Evolutionary conservation across 331 rosid genomes (phyloP).

Genomic region (Rosa hybrid): DNA sequence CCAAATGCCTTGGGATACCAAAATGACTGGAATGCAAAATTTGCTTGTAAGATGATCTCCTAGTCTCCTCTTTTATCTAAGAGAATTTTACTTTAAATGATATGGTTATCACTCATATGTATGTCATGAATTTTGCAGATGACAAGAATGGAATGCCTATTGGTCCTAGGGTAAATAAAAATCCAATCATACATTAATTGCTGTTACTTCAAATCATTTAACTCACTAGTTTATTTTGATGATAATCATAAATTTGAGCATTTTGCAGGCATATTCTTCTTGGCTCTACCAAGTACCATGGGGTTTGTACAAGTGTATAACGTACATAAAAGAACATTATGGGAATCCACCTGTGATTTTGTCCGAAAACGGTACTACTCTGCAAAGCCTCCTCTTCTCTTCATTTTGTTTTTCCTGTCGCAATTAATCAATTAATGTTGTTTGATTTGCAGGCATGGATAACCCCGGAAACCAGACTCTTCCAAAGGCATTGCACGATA

Average conservation of each 20-base stretch:
- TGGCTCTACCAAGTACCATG: constrained; percentile 95
- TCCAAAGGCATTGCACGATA: constrained; percentile 59
- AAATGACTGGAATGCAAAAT: constrained; percentile 77
- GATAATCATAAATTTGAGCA: background rate
- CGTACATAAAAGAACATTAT: constrained; percentile 64
- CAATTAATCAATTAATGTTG: background rate
- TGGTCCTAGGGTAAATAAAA: constrained; percentile 64
- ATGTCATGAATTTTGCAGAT: constrained; percentile 45
- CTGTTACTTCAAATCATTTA: constrained; percentile 9
- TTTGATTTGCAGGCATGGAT: constrained; percentile 69
- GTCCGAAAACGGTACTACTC: constrained; percentile 68
- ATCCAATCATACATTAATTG: too few species aligned
- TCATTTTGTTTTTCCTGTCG: background rate
- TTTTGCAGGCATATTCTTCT: constrained; percentile 62
- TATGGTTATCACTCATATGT: background rate
- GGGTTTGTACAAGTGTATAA: constrained; percentile 82
- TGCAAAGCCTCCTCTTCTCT: background rate
- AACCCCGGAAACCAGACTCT: constrained; percentile 69
- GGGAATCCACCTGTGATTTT: constrained; percentile 70
- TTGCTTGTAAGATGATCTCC: constrained; percentile 57
- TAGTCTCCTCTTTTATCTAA: constrained; percentile 10
- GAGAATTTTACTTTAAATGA: background rate
- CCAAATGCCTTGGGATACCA: constrained; percentile 67
- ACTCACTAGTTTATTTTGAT: constrained; percentile 13
- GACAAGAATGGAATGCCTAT: constrained; percentile 70